Evolutionary conservation across 129 eudicot species (phyloP), one percentile per base, ranked within the genome.

Genomic region (Tanacetum coccineum): DNA sequence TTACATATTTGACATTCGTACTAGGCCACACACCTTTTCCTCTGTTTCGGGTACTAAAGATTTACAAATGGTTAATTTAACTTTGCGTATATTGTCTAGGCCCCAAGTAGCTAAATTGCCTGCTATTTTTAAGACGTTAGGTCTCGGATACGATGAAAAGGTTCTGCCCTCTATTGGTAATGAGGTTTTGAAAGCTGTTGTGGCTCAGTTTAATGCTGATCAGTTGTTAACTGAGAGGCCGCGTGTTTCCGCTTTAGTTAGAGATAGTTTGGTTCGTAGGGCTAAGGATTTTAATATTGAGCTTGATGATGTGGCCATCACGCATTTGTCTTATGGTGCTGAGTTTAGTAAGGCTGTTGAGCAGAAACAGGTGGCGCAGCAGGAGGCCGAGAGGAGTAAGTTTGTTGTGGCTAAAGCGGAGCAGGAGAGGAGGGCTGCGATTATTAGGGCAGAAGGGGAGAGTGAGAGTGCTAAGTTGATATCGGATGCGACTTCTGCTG

Each of bases 301-400:
- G 78, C 80, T 92, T 4, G 98, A 92, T 80, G 98, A 92, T 55
- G 98, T 92, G 18, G 96, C 98, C 0, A 92, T 92, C 52, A 92
- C 98, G 13, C 98, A 92, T 25, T 66, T 92, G 58, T 85, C 95
- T 0, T 92, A 92, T 62, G 98, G 98, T 3, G 82, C 89, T 2
- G 98, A 92, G 80, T 92, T 92, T 70, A 88, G 96, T 0, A 88
- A 67, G 86, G 98, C 96, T 1, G 98, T 92, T 62, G 98, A 92
- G 84, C 95, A 86, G 85, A 92, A 92, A 84, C 98, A 92, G 76
- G 98, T 92, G 76, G 96, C 98, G 0, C 98, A 92, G 78, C 98
- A 92, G 68, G 98, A 92, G 86, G 98, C 98, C 1, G 98, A 92
- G 87, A 45, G 97, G 81, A 85, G 94, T 6, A 91, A 71, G 74